These are phyloP conservation scores for Phytophthora pini DNA, from an alignment of 352 stramenopile genomes.

Conservation along the genomic window DNA sequence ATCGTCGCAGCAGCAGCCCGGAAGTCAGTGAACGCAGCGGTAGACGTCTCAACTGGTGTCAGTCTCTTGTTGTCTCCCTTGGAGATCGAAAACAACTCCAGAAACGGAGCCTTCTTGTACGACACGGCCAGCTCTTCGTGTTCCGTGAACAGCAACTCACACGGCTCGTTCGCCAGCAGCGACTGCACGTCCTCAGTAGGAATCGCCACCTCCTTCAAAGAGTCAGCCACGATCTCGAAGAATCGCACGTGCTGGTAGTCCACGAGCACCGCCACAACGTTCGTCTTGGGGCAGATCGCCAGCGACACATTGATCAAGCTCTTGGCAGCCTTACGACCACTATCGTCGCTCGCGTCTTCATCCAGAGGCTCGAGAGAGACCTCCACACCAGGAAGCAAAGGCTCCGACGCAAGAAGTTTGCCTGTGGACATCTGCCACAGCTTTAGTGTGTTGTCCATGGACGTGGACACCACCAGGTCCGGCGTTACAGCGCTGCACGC, in stretches of 20 bases:
- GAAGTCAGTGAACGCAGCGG: conserved; percentile 48
- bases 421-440: conserved; percentile 70
- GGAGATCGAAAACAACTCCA: conserved; percentile 59
- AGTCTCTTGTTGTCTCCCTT: conserved; percentile 34
- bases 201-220: conserved; percentile 37
- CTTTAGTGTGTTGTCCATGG: conserved; percentile 85
- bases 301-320: conserved; percentile 65
- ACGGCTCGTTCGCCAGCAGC: conserved; percentile 53
- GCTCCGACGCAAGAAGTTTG: conserved; percentile 59
- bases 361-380: conserved; percentile 37
- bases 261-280: conserved; percentile 65
- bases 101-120: conserved; percentile 69
- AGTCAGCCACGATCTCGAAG: conserved; percentile 55
- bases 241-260: conserved; percentile 57
- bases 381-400: conserved; percentile 42
- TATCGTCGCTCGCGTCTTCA: conserved; percentile 33
- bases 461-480: conserved; percentile 70
- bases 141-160: conserved; percentile 56
- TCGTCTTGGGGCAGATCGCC: conserved; percentile 57
- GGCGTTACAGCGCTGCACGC: conserved; percentile 50
- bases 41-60: conserved; percentile 19
- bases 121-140: conserved; percentile 56
- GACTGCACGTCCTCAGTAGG: conserved; percentile 37
- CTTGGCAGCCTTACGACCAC: conserved; percentile 42
- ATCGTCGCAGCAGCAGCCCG: conserved; percentile 57